These are phyloP conservation scores for Fusarium continuum DNA, from an alignment of 2,329 filamentous ascomycete species.

Conservation along the genomic window DNA sequence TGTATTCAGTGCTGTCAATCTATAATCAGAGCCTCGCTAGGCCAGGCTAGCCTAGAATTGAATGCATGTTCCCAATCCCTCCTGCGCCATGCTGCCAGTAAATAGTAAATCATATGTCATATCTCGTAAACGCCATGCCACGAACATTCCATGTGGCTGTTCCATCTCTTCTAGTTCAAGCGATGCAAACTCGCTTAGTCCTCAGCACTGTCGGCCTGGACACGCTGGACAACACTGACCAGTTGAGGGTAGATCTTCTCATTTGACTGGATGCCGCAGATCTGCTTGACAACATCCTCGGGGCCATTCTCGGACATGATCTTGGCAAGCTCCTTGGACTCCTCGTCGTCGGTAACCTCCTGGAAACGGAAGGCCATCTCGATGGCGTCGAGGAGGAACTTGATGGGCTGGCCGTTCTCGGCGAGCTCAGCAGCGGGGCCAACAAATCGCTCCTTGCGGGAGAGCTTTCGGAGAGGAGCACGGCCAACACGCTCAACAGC, in stretches of 20 bases:
- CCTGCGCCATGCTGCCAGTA: conserved; percentile 41
- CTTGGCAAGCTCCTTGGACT: conserved; percentile 85
- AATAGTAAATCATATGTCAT: conserved; percentile 31
- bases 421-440: conserved; percentile 90
- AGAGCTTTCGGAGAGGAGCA: conserved; percentile 91
- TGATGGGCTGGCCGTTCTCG: conserved; percentile 77
- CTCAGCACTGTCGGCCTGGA: conserved; percentile 71
- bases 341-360: conserved; percentile 89
- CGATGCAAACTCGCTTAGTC: conserved; percentile 50
- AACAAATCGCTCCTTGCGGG: conserved; percentile 95
- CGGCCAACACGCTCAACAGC: conserved; percentile 94
- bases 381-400: conserved; percentile 79
- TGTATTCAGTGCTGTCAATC: conserved; percentile 37
- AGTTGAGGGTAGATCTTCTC: conserved; percentile 84
- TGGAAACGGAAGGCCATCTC: conserved; percentile 97
- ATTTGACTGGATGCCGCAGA: conserved; percentile 80
- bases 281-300: conserved; percentile 78
- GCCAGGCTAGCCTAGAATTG: not conserved
- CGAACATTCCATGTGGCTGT: conserved; percentile 3
- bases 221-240: conserved; percentile 80
- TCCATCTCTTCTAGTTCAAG: conserved; percentile 19
- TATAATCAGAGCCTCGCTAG: conserved; percentile 17
- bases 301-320: conserved; percentile 80
- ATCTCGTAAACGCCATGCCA: conserved; percentile 41
- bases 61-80: conserved; percentile 29